These are phyloP conservation scores for Cryphonectria japonica DNA, from an alignment of 2,329 filamentous ascomycete species.

Conservation along the genomic window DNA sequence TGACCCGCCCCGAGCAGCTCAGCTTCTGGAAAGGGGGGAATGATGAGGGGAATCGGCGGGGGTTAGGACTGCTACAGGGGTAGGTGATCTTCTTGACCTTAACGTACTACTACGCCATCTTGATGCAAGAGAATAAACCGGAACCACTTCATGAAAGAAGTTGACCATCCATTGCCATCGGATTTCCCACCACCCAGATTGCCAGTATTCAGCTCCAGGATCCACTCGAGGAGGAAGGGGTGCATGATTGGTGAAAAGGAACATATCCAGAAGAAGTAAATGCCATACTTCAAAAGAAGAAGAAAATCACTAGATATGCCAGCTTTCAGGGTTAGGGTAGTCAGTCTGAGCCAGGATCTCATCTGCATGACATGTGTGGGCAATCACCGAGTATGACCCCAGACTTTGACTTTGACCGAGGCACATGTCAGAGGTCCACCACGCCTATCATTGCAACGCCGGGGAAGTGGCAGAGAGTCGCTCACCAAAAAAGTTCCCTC, in stretches of 20 bases:
- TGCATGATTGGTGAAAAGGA: background rate
- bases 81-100: background rate
- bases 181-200: slow-evolving; percentile 6
- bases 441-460: background rate
- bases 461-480: background rate
- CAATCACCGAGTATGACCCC: background rate
- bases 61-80: background rate
- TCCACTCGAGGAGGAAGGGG: background rate
- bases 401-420: slow-evolving; percentile 11
- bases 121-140: slow-evolving; percentile 25
- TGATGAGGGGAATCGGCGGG: background rate
- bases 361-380: background rate
- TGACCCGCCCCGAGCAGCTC: slow-evolving; percentile 5
- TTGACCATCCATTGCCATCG: background rate
- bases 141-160: slow-evolving; percentile 4
- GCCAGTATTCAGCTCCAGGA: background rate
- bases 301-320: background rate
- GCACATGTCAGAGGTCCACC: slow-evolving; percentile 17
- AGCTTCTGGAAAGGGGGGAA: background rate
- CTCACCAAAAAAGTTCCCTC: background rate
- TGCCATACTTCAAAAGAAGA: background rate
- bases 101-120: background rate
- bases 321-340: background rate
- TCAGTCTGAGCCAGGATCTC: no score
- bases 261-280: background rate